Base-by-base conservation (phyloP, 1,284 basidiomycete genomes). In the Mycosarcoma mackinlayi region DNA sequence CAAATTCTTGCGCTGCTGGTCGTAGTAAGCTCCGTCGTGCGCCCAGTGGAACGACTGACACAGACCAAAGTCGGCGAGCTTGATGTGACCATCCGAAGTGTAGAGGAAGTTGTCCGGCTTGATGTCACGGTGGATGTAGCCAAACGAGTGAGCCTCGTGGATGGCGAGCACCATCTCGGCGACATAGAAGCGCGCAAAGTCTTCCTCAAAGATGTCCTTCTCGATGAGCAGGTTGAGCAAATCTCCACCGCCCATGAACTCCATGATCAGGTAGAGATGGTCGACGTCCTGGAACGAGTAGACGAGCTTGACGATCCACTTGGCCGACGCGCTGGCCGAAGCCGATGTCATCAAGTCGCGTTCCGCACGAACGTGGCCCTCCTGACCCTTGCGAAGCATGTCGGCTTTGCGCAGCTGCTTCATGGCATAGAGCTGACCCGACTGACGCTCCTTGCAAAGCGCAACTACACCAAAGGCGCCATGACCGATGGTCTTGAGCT, bases 121-220 rank as follows among this genome's bases (percentile, higher is more conserved):
- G 85, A 97, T 95, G 85, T 98, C 94, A 53, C 94, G 89, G 85
- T 97, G 94, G 76, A 97, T 96, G 85, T 95, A 98, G 3, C 94
- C 94, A 73, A 93, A 89, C 79, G 89, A 89, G 85, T 98, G 95
- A 79, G 93, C 94, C 73, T 91, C 90, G 83, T 95, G 91, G 68
- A 98, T 91, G 14, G 93, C 92, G n/a, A 98, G 88, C 58, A 98
- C 87, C 94, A 98, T 98, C 90, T 97, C 94, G 59, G 94, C 92
- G 53, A 95, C 88, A 85, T 98, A 98, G 86, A 98, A 97, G 65
- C 90, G 88, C 44, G 94, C 92, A 85, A 96, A 94, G 70, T 90
- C 87, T 86, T 98, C 95, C 62, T 92, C 89, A 79, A 98, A 97
- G 37, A 92, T 89, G 83, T 97, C 94, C 64, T 90, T 86, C 83